Evolutionary conservation across 1,139 yeast species (phyloP).

Genomic region (Yamadazyma taylorii): DNA sequence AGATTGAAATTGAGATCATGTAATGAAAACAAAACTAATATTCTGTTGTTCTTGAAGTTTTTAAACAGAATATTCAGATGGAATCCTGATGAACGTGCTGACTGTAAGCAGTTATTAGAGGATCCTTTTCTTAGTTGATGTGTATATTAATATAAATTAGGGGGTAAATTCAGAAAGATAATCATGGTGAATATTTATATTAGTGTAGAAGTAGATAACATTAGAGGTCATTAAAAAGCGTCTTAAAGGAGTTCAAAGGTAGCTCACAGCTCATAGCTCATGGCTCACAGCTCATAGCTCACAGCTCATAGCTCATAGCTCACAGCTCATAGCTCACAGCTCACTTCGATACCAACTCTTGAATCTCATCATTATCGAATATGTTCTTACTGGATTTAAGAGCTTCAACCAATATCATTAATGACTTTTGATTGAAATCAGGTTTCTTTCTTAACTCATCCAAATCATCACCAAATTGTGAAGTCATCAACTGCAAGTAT

Average conservation of each 20-base stretch:
- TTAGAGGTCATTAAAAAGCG: too few species aligned
- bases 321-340: too few species aligned
- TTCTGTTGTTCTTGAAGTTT: conserved; percentile 26
- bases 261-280: too few species aligned
- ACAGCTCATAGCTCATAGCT: too few species aligned
- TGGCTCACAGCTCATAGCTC: too few species aligned
- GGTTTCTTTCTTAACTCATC: conserved; percentile 63
- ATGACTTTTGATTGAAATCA: conserved; percentile 59
- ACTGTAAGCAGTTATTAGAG: conserved; percentile 43
- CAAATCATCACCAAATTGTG: conserved; percentile 61
- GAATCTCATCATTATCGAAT: conserved; percentile 53
- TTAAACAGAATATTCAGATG: conserved; percentile 48
- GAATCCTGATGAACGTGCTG: conserved; percentile 52
- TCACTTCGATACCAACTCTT: conserved; percentile 2
- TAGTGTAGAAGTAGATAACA: too few species aligned
- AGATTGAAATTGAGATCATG: conserved; percentile 40
- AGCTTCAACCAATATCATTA: conserved; percentile 62
- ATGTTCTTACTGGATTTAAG: conserved; percentile 66
- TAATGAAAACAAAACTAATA: conserved; percentile 20
- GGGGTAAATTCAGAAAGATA: too few species aligned
- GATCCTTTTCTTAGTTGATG: conserved; percentile 24
- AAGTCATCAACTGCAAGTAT: conserved; percentile 58
- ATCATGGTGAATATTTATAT: too few species aligned
- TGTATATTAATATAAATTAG: too few species aligned
- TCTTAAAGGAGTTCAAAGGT: too few species aligned